phyloP scores from a whole-genome alignment of 208 protist genomes.

The Trichomonas vaginalis region DNA sequence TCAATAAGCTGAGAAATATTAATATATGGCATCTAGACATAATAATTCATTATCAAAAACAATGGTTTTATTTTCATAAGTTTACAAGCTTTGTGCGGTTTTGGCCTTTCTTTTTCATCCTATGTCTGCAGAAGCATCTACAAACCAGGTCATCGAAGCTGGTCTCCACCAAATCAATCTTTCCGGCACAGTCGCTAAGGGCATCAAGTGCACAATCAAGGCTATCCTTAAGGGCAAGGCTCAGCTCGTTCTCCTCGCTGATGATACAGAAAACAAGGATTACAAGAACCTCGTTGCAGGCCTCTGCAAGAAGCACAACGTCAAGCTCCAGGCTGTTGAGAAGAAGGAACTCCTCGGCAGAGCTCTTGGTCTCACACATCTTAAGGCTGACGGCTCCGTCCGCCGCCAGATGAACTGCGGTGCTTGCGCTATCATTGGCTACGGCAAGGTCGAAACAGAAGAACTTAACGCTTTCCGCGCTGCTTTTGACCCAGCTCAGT shows the following conservation, averaged over 20 bases:
- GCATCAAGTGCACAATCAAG: slow-evolving; percentile 10
- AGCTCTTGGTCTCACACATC: not conserved
- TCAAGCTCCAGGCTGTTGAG: not conserved
- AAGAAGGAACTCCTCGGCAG: not conserved
- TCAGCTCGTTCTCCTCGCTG: not conserved
- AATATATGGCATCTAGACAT: no score
- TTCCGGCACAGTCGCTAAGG: not conserved
- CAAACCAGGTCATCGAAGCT: not conserved
- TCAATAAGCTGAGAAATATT: no score
- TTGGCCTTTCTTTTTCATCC: not conserved
- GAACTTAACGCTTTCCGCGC: not conserved
- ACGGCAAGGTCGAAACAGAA: not conserved
- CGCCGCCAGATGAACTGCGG: not conserved
- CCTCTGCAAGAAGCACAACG: not conserved
- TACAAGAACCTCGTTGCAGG: not conserved
- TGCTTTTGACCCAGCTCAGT: not conserved
- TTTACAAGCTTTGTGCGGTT: no score
- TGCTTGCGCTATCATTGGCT: not conserved
- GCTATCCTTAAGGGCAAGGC: slow-evolving; percentile 6
- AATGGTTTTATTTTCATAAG: no score
- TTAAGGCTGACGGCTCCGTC: not conserved
- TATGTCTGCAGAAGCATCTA: not conserved
- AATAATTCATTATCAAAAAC: no score
- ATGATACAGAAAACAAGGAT: not conserved
- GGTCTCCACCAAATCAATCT: slow-evolving; percentile 2